phyloP scores from a whole-genome alignment of 257 asterid genomes.

The Datura wrightii region DNA sequence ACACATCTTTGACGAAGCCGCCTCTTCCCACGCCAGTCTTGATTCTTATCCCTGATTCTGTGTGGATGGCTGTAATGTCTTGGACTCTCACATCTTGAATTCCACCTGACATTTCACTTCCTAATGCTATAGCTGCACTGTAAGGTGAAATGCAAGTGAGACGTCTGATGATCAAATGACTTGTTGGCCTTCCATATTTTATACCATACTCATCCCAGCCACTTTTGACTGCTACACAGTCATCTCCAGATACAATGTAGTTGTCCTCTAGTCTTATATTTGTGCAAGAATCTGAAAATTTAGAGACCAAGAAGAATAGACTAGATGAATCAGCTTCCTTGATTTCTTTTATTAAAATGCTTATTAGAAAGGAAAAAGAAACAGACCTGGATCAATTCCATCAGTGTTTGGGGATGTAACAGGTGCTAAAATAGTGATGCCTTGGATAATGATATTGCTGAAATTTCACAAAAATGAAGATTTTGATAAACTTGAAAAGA shows the following conservation, averaged over 20 bases:
- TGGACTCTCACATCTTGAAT: slow-evolving; percentile 77
- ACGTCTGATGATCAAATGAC: slow-evolving; percentile 62
- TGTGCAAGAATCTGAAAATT: slow-evolving; percentile 77
- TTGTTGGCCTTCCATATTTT: slow-evolving; percentile 77
- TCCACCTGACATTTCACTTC: slow-evolving; percentile 96
- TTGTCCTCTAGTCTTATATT: slow-evolving; percentile 75
- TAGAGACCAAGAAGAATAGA: background rate
- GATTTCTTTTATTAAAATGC: background rate
- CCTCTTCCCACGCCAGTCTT: slow-evolving; percentile 83
- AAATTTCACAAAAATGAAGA: slow-evolving; percentile 34
- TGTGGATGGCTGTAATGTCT: slow-evolving; percentile 71
- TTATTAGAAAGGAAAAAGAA: background rate
- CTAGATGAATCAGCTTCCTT: background rate
- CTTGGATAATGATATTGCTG: slow-evolving; percentile 78
- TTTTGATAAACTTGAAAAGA: background rate
- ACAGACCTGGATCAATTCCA: slow-evolving; percentile 83
- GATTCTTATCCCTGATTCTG: slow-evolving; percentile 81
- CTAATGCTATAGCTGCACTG: slow-evolving; percentile 87
- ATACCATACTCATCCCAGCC: slow-evolving; percentile 97
- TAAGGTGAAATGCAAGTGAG: slow-evolving; percentile 90
- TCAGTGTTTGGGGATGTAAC: slow-evolving; percentile 91
- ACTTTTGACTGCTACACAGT: slow-evolving; percentile 82
- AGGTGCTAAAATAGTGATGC: slow-evolving; percentile 86
- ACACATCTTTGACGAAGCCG: slow-evolving; percentile 69
- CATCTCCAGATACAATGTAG: slow-evolving; percentile 85